These are phyloP conservation scores for Pilaira anomala DNA, from an alignment of 192 early-diverging fungal species.

Conservation along the genomic window DNA sequence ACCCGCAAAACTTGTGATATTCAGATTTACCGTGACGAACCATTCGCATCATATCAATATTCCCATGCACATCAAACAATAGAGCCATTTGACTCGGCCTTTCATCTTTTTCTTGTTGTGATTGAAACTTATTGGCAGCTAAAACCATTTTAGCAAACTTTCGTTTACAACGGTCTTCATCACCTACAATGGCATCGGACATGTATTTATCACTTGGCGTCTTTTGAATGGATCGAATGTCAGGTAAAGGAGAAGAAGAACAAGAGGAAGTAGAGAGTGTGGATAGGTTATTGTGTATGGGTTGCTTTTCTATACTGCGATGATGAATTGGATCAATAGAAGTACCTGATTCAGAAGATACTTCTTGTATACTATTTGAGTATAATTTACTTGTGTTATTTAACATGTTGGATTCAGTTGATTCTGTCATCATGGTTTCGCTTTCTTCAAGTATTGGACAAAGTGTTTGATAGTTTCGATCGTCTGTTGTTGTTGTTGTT, in stretches of 20 bases:
- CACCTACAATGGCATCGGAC: background rate
- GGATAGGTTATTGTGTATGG: background rate
- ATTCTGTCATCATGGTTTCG: conserved; percentile 8
- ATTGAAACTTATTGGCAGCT: conserved; percentile 20
- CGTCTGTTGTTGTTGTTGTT: conserved; percentile 5
- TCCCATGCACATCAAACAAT: conserved; percentile 26
- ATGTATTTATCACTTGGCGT: background rate
- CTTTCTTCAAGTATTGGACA: conserved; percentile 13
- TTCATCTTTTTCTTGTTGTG: conserved; percentile 8
- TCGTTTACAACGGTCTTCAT: conserved; percentile 26
- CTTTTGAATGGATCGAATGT: background rate
- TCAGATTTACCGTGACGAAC: conserved; percentile 2
- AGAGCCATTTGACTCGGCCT: conserved; percentile 26
- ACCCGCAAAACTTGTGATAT: conserved; percentile 30
- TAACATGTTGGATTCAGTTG: background rate
- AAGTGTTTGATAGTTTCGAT: background rate
- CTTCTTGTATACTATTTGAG: background rate
- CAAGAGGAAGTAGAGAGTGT: background rate
- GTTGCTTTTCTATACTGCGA: background rate
- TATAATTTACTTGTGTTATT: background rate
- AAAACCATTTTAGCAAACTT: conserved; percentile 33
- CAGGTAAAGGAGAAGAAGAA: background rate
- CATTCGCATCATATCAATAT: conserved; percentile 22
- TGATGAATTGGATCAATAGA: background rate
- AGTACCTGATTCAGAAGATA: background rate